Conservation (phyloP, 768 basidiomycete genomes). For the Pulveroboletus sp. region DNA sequence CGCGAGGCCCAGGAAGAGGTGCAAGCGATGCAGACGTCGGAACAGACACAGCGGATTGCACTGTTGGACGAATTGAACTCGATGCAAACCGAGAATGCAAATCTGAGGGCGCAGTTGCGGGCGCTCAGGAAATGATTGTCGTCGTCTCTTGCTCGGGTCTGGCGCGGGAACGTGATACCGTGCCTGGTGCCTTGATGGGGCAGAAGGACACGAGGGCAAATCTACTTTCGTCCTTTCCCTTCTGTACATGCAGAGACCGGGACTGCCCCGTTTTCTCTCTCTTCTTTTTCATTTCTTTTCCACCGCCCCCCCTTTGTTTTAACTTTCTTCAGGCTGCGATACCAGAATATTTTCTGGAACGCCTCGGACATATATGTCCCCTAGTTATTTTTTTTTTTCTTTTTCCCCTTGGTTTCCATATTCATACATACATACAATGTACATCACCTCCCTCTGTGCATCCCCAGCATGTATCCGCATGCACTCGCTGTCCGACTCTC, state of each 20-base stretch:
- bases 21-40: conserved; percentile 58
- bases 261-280: too few relatives aligned
- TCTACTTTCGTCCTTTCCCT: not conserved
- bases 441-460: conserved; percentile 11
- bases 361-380: not conserved
- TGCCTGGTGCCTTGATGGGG: conserved; percentile 2
- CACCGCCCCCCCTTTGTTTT: not conserved
- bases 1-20: conserved; percentile 65
- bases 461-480: conserved; percentile 18
- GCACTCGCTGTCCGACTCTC: conserved; percentile 14
- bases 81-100: conserved; percentile 74
- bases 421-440: conserved; percentile 14
- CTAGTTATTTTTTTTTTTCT: too few relatives aligned
- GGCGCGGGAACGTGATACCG: not conserved
- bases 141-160: not conserved
- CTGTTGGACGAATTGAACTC: conserved; percentile 85
- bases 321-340: not conserved
- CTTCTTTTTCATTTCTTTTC: not conserved
- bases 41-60: conserved; percentile 77
- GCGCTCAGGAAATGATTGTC: conserved; percentile 39
- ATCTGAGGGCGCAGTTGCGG: conserved; percentile 65
- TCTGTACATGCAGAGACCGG: not conserved
- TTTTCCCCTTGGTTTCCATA: too few relatives aligned
- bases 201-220: too few relatives aligned
- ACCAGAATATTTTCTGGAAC: not conserved